Evolutionary conservation across 2,329 filamentous ascomycete genomes (phyloP).

Genomic region (Botrytis tulipae): DNA sequence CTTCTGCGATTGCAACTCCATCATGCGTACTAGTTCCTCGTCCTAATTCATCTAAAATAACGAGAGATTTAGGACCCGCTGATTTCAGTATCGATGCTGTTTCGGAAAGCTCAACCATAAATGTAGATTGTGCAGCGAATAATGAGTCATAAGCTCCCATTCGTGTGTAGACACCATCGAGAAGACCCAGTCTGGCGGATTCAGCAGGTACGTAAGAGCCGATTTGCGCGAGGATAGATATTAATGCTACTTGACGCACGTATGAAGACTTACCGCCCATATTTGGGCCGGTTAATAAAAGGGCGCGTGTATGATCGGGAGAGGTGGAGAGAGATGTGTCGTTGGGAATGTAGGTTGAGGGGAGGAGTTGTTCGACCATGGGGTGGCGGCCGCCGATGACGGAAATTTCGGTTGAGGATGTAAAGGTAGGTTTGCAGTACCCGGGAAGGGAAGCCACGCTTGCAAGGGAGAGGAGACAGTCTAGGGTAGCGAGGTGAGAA

Average conservation of each 20-base stretch:
- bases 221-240: constrained; percentile 90
- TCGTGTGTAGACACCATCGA: constrained; percentile 90
- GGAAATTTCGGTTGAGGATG: constrained; percentile 63
- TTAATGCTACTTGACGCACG: constrained; percentile 86
- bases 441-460: constrained; percentile 81
- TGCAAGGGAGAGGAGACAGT: constrained; percentile 85
- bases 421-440: constrained; percentile 74
- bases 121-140: constrained; percentile 89
- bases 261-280: constrained; percentile 99
- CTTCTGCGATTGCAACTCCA: constrained; percentile 91
- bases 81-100: constrained; percentile 87
- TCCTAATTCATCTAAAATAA: constrained; percentile 93
- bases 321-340: constrained; percentile 69
- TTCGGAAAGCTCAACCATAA: constrained; percentile 96
- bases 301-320: constrained; percentile 53
- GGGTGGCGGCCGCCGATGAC: constrained; percentile 81
- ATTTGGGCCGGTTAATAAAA: constrained; percentile 89
- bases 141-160: constrained; percentile 97
- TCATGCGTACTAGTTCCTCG: constrained; percentile 93
- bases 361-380: constrained; percentile 88
- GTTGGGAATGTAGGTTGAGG: constrained; percentile 89
- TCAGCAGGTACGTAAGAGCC: constrained; percentile 89
- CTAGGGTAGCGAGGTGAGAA: constrained; percentile 78
- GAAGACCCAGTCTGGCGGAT: constrained; percentile 70
- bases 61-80: constrained; percentile 78